These are phyloP conservation scores for Trebouxia sp. DNA, from an alignment of 139 green algal genomes.

Conservation along the genomic window DNA sequence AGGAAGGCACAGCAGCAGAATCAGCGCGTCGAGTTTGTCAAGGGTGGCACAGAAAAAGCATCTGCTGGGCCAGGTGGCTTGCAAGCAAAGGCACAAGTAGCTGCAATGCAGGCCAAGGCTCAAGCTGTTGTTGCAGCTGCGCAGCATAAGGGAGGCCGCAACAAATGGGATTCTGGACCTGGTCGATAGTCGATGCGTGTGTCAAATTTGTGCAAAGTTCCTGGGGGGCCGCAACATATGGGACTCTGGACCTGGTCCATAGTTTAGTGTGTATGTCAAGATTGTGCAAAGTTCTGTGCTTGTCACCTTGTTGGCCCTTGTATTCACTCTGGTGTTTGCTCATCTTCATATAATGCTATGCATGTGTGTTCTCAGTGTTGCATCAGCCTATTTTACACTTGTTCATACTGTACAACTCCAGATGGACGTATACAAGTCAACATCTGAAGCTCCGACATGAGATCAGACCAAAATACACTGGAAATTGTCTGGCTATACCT, in stretches of 20 bases:
- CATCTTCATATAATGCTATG: not conserved
- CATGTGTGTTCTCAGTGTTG: not conserved
- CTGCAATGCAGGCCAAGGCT: conserved; percentile 3
- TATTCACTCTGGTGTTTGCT: not conserved
- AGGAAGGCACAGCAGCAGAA: not conserved
- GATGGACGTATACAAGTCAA: not conserved
- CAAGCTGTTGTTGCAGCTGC: conserved; percentile 1
- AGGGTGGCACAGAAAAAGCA: conserved; percentile 7
- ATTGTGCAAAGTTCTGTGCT: too few species aligned
- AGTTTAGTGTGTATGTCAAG: not conserved
- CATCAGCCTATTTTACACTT: not conserved
- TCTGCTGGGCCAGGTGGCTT: not conserved
- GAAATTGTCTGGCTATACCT: not conserved
- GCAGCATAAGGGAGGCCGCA: not conserved
- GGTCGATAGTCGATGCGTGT: not conserved
- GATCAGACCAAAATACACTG: not conserved
- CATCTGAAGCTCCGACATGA: not conserved
- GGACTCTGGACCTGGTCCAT: not conserved
- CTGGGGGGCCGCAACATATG: not conserved
- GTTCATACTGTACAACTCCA: not conserved
- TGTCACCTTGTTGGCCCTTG: too few species aligned
- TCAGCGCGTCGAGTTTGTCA: conserved; percentile 17
- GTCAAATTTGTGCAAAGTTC: not conserved
- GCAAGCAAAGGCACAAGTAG: not conserved
- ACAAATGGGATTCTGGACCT: not conserved